Conservation (phyloP, 2,329 filamentous ascomycete species). For the Phaeosphaeriaceae sp. region DNA sequence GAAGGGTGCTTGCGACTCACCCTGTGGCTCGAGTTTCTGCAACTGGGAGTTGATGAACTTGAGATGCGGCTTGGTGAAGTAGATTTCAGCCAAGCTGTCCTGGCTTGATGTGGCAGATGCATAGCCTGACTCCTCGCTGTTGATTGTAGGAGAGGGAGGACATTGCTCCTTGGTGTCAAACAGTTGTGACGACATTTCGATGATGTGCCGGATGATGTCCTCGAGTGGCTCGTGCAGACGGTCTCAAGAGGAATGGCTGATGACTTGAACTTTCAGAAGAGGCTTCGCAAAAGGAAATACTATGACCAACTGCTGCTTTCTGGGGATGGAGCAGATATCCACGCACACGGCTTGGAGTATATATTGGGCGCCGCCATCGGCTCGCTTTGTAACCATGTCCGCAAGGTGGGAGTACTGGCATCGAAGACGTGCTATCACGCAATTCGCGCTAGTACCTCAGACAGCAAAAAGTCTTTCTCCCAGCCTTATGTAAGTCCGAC, state of each 20-base stretch:
- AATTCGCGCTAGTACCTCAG: slow-evolving; percentile 38
- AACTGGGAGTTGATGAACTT: slow-evolving; percentile 90
- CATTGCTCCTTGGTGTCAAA: slow-evolving; percentile 32
- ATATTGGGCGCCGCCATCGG: slow-evolving; percentile 39
- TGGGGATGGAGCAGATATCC: slow-evolving; percentile 24
- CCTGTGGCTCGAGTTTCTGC: slow-evolving; percentile 82
- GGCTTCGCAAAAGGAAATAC: slow-evolving; percentile 11
- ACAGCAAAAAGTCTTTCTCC: slow-evolving; percentile 30
- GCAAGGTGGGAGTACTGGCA: slow-evolving; percentile 34
- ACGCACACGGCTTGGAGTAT: slow-evolving; percentile 28
- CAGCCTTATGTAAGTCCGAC: slow-evolving; percentile 26
- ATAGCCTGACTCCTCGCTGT: slow-evolving; percentile 80
- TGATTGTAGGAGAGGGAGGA: slow-evolving; percentile 34
- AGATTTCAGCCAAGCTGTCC: slow-evolving; percentile 73
- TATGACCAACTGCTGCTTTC: slow-evolving; percentile 29
- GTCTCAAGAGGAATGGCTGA: slow-evolving; percentile 10
- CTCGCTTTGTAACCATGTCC: slow-evolving; percentile 39
- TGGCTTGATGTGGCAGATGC: slow-evolving; percentile 71
- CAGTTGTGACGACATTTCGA: slow-evolving; percentile 38
- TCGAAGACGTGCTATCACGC: slow-evolving; percentile 44
- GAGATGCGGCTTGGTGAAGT: slow-evolving; percentile 86
- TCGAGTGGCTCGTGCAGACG: slow-evolving; percentile 28
- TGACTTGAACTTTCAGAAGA: neutral
- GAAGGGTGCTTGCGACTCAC: slow-evolving; percentile 50
- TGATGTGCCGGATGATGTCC: slow-evolving; percentile 10